These are phyloP conservation scores for Protomyces macrosporus DNA, from an alignment of 1,139 yeast genomes.

Conservation along the genomic window DNA sequence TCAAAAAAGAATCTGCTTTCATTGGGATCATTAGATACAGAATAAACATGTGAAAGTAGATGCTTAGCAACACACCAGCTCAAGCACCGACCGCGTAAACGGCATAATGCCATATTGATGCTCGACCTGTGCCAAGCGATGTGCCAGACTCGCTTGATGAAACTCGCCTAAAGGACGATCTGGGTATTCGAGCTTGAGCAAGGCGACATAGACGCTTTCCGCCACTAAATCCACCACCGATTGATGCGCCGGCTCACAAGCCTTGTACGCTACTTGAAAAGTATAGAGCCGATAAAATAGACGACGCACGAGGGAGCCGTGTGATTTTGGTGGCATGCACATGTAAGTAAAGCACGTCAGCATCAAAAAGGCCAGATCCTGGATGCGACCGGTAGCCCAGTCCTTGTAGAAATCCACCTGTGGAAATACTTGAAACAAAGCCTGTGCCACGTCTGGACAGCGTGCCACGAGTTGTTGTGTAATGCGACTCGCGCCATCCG, in stretches of 20 bases:
- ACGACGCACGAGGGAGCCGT: background rate
- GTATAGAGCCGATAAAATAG: background rate
- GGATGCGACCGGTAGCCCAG: background rate
- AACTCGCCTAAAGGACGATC: background rate
- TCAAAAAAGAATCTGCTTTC: no score
- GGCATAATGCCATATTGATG: no score
- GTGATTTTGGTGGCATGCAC: background rate
- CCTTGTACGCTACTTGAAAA: background rate
- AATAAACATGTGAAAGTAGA: no score
- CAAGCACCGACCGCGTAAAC: no score
- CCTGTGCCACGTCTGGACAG: background rate
- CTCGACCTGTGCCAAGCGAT: no score
- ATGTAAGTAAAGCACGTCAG: background rate
- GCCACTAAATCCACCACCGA: background rate
- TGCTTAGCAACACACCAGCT: no score
- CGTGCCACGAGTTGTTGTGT: background rate
- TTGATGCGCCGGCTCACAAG: background rate
- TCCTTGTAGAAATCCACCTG: background rate
- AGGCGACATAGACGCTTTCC: background rate
- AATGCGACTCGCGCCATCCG: no score
- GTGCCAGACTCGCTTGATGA: no score
- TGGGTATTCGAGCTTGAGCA: background rate
- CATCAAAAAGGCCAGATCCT: background rate
- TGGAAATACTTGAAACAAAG: background rate
- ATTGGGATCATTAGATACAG: no score